Conservation (phyloP, 495 filamentous ascomycete species). For the Neurospora hispaniola region DNA sequence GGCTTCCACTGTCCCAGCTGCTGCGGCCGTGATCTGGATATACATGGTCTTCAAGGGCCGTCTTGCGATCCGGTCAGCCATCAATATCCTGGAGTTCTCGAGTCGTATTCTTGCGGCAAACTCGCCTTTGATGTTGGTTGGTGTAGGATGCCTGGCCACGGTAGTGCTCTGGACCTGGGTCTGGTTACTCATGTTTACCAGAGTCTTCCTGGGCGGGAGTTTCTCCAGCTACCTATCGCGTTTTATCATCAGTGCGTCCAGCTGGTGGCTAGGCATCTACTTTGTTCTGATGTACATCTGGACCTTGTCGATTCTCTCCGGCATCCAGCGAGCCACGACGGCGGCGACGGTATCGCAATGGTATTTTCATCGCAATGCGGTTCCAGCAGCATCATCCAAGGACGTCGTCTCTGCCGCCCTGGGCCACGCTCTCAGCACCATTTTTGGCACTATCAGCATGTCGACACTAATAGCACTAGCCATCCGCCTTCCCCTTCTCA, state of each 20-base stretch:
- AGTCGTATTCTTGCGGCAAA: slow-evolving; percentile 79
- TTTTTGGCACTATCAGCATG: slow-evolving; percentile 89
- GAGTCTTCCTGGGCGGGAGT: slow-evolving; percentile 82
- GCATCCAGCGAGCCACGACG: slow-evolving; percentile 81
- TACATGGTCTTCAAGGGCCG: slow-evolving; percentile 71
- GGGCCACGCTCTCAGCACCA: slow-evolving; percentile 64
- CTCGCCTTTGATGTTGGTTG: slow-evolving; percentile 70
- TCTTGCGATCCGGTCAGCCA: slow-evolving; percentile 65
- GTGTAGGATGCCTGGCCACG: slow-evolving; percentile 61
- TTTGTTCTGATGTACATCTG: slow-evolving; percentile 93
- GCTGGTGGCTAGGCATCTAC: slow-evolving; percentile 82
- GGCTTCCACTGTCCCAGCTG: slow-evolving; percentile 63
- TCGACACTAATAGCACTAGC: slow-evolving; percentile 70
- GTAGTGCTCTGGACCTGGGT: slow-evolving; percentile 87
- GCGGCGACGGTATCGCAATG: slow-evolving; percentile 95
- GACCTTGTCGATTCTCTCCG: slow-evolving; percentile 77
- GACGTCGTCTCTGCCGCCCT: slow-evolving; percentile 76
- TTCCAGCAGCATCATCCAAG: slow-evolving; percentile 61
- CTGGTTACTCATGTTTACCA: slow-evolving; percentile 94
- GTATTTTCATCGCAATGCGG: slow-evolving; percentile 91
- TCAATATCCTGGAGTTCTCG: slow-evolving; percentile 82
- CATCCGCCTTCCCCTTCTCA: slow-evolving; percentile 73
- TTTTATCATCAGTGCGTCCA: slow-evolving; percentile 74
- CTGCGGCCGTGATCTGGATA: slow-evolving; percentile 67
- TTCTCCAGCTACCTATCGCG: slow-evolving; percentile 44